Conservation (phyloP, 2,329 filamentous ascomycete species). For the Cercospora sesami region DNA sequence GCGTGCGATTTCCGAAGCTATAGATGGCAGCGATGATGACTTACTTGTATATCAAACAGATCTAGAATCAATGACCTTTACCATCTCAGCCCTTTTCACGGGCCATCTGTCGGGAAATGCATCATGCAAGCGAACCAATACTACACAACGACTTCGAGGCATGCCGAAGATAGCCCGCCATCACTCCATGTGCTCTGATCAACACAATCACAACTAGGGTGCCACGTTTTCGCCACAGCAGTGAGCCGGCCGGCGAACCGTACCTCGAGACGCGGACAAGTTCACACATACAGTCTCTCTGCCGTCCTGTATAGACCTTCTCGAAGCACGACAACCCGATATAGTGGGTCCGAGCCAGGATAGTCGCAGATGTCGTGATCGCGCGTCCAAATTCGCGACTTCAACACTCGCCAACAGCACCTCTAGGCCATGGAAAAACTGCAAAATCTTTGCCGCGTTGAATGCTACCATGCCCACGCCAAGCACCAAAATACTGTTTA, state of each 20-base stretch:
- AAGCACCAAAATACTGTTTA: not conserved
- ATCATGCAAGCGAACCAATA: not conserved
- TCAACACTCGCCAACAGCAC: conserved; percentile 9
- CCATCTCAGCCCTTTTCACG: not conserved
- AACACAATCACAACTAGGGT: not conserved
- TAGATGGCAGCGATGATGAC: conserved; percentile 3
- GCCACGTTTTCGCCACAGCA: not conserved
- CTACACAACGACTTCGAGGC: not conserved
- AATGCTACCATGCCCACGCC: conserved; percentile 15
- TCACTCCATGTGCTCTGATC: not conserved
- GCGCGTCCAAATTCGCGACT: conserved; percentile 15
- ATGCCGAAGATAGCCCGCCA: not conserved
- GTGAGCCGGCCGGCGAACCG: not conserved
- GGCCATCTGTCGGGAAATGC: not conserved
- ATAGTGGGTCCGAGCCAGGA: not conserved
- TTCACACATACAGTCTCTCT: not conserved
- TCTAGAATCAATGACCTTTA: not conserved
- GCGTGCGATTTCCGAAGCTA: conserved; percentile 35
- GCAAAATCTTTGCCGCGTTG: conserved; percentile 10
- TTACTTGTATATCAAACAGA: not conserved
- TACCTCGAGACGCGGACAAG: not conserved
- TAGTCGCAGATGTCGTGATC: conserved; percentile 18
- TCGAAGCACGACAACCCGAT: not conserved
- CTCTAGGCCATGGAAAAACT: not conserved
- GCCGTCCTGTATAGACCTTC: not conserved